phyloP scores from a whole-genome alignment of 164 flowering plant genomes.

The Chimonanthus salicifolius region DNA sequence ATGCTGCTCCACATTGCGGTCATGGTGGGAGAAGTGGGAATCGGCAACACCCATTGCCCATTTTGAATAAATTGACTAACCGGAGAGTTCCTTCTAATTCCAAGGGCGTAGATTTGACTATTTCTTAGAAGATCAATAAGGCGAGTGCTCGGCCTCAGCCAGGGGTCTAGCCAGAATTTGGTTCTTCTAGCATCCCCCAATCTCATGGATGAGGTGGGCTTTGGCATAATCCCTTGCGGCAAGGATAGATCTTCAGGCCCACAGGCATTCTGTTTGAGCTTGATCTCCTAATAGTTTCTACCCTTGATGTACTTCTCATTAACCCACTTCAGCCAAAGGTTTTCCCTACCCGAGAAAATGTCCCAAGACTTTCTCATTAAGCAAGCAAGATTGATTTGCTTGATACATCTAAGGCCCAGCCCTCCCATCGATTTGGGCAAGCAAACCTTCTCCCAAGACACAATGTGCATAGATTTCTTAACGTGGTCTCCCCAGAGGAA shows the following conservation, averaged over 20 bases:
- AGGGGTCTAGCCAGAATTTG: neutral
- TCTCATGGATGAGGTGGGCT: neutral
- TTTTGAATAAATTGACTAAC: neutral
- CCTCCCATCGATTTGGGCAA: neutral
- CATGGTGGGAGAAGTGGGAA: no score
- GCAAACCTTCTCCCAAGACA: neutral
- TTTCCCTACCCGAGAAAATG: neutral
- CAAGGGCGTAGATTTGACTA: neutral
- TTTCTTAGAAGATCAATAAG: neutral
- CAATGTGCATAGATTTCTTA: neutral
- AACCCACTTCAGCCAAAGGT: neutral
- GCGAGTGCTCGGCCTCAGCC: neutral
- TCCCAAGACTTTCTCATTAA: neutral
- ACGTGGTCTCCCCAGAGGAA: neutral
- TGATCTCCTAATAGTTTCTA: neutral
- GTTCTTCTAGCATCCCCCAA: neutral
- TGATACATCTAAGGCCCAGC: neutral
- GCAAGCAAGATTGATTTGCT: neutral
- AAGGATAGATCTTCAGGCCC: neutral
- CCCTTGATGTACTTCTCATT: neutral
- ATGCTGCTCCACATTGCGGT: no score
- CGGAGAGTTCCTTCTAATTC: neutral
- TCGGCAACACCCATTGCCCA: neutral
- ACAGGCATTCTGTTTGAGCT: neutral
- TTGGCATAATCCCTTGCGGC: neutral